These are phyloP conservation scores for Pichia exigua DNA, from an alignment of 805 yeast species.

Conservation along the genomic window DNA sequence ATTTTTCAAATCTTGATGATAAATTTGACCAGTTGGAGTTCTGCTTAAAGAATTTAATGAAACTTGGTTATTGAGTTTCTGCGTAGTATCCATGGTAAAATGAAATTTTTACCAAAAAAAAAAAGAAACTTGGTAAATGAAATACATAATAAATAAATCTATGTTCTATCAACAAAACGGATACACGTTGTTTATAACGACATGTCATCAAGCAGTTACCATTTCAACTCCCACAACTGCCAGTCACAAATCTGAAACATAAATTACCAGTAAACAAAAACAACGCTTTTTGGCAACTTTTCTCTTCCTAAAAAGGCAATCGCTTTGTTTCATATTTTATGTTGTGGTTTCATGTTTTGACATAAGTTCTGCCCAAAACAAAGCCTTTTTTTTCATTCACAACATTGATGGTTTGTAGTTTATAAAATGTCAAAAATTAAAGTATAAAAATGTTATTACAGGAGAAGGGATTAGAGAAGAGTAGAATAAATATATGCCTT, in stretches of 20 bases:
- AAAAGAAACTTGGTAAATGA: not conserved
- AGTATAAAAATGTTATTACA: not conserved
- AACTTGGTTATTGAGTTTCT: constrained; percentile 1
- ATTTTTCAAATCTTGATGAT: constrained; percentile 49
- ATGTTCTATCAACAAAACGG: not conserved
- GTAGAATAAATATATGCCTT: not conserved
- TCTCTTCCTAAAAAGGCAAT: not conserved
- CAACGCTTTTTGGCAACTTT: not conserved
- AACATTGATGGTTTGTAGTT: not conserved
- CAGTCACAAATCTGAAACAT: not conserved
- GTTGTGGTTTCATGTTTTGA: not conserved
- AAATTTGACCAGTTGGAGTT: constrained; percentile 46
- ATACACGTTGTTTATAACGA: not conserved
- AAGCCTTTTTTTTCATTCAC: not conserved
- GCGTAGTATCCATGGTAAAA: not conserved
- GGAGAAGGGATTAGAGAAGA: not conserved
- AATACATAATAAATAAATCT: not conserved
- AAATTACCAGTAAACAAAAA: not conserved
- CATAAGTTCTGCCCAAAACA: not conserved
- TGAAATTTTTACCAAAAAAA: no score
- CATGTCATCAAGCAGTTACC: not conserved
- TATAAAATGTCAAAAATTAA: not conserved
- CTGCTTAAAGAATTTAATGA: constrained; percentile 19
- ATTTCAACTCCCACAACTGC: not conserved
- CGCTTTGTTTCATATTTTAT: not conserved